phyloP scores from a whole-genome alignment of 1,139 yeast species.

The Nakaseomyces sp. region DNA sequence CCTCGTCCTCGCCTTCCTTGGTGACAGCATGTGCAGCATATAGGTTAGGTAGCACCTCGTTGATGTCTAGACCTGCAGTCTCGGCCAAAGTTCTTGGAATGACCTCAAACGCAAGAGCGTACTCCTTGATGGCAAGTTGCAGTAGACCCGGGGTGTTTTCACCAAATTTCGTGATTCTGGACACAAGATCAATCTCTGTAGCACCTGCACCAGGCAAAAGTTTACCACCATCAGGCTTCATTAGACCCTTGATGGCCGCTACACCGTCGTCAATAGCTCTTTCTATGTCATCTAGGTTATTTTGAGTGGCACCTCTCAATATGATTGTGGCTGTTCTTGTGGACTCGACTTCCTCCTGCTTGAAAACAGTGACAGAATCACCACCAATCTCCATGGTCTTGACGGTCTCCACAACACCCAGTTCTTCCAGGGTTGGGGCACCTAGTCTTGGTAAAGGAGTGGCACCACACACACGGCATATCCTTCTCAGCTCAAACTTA shows the following conservation, averaged over 20 bases:
- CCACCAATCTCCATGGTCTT: constrained; percentile 95
- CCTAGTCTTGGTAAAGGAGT: constrained; percentile 92
- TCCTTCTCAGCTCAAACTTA: constrained; percentile 86
- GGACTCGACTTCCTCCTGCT: constrained; percentile 55
- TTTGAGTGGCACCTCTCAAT: constrained; percentile 95
- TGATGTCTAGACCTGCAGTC: constrained; percentile 86
- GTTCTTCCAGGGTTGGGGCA: constrained; percentile 92
- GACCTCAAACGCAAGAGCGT: constrained; percentile 90
- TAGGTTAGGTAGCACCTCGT: constrained; percentile 76
- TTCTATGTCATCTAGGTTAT: constrained; percentile 85
- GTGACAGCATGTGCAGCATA: constrained; percentile 68
- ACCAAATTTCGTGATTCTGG: constrained; percentile 72
- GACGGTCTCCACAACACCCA: constrained; percentile 79
- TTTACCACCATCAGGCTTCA: constrained; percentile 58
- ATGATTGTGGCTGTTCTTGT: constrained; percentile 88
- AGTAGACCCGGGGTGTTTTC: constrained; percentile 89
- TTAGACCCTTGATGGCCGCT: constrained; percentile 78
- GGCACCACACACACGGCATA: constrained; percentile 95
- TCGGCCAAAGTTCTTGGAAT: constrained; percentile 90
- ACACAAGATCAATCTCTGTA: constrained; percentile 81
- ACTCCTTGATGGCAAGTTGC: constrained; percentile 89
- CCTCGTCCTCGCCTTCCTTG: constrained; percentile 18
- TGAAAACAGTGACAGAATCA: constrained; percentile 89
- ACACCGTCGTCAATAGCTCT: constrained; percentile 98
- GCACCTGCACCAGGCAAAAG: constrained; percentile 97